Evolutionary conservation across 2,329 filamentous ascomycete genomes (phyloP).

Genomic region (Claviceps spartinae): DNA sequence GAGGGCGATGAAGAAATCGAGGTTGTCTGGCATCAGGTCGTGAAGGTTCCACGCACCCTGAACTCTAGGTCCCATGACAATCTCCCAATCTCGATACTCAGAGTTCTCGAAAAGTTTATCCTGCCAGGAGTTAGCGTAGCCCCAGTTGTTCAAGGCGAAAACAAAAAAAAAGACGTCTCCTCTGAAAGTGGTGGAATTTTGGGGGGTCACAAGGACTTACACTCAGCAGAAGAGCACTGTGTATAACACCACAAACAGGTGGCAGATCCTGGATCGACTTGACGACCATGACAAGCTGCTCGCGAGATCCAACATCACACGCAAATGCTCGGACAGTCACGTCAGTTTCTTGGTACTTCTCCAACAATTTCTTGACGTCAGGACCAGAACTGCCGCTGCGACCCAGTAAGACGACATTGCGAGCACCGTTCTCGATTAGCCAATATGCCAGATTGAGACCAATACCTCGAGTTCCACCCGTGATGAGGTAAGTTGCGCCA

Average conservation of each 20-base stretch:
- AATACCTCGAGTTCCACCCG: slow-evolving; percentile 5
- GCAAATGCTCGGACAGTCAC: slow-evolving; percentile 15
- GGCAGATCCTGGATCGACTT: slow-evolving; percentile 9
- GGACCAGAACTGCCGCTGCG: slow-evolving; percentile 5
- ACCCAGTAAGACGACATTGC: slow-evolving; percentile 1
- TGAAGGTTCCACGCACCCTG: slow-evolving; percentile 28
- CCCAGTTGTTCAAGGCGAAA: neutral
- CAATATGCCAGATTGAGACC: slow-evolving; percentile 2
- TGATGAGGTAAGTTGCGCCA: slow-evolving; percentile 4
- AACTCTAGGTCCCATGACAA: slow-evolving; percentile 21
- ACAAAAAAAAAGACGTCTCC: neutral
- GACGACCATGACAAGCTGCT: slow-evolving; percentile 1
- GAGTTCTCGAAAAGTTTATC: slow-evolving; percentile 23
- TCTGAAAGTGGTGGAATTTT: neutral
- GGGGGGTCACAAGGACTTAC: slow-evolving; percentile 4
- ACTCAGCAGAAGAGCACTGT: slow-evolving; percentile 24
- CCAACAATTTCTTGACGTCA: neutral
- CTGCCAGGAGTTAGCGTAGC: neutral
- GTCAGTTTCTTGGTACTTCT: slow-evolving; percentile 8
- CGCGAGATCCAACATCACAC: slow-evolving; percentile 30
- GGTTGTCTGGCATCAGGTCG: slow-evolving; percentile 11
- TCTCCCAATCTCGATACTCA: slow-evolving; percentile 20
- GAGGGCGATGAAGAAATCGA: slow-evolving; percentile 32
- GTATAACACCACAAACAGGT: slow-evolving; percentile 14
- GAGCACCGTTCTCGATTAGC: slow-evolving; percentile 4